Evolutionary conservation across 2,329 filamentous ascomycete genomes (phyloP).

Genomic region (Ambrosiella beaveri): DNA sequence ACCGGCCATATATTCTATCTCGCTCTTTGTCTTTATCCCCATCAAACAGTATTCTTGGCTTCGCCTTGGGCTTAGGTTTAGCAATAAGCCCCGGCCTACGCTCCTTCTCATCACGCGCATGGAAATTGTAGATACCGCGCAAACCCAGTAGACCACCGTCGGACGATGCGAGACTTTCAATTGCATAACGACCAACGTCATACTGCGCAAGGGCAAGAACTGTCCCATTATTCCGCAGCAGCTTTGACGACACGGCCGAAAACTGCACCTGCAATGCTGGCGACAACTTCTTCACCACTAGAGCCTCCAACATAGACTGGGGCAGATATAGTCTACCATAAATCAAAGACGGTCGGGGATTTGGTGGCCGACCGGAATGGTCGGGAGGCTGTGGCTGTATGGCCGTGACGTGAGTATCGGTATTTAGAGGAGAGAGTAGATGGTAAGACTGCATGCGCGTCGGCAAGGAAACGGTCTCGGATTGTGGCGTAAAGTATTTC

Average conservation of each 20-base stretch:
- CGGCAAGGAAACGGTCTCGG: constrained; percentile 57
- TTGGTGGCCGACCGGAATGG: constrained; percentile 16
- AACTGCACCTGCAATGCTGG: constrained; percentile 65
- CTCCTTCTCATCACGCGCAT: constrained; percentile 40
- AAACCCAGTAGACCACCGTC: constrained; percentile 80
- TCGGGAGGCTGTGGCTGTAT: constrained; percentile 4
- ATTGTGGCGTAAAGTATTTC: constrained; percentile 47
- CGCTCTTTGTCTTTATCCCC: constrained; percentile 37
- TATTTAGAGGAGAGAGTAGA: constrained; percentile 37
- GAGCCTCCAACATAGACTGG: constrained; percentile 67
- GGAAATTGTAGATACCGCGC: constrained; percentile 88
- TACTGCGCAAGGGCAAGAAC: constrained; percentile 59
- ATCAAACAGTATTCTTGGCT: constrained; percentile 3
- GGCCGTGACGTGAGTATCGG: constrained; percentile 7
- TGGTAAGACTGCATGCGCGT: constrained; percentile 69
- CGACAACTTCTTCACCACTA: constrained; percentile 64
- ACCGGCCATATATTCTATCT: constrained; percentile 57
- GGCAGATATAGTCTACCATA: constrained; percentile 72
- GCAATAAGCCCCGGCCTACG: not conserved
- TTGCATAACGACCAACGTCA: constrained; percentile 70
- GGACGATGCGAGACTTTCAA: constrained; percentile 81
- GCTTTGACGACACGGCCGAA: constrained; percentile 57
- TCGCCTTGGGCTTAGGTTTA: not conserved
- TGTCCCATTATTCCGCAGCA: constrained; percentile 58
- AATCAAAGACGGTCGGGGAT: constrained; percentile 38